Base-by-base conservation (phyloP, 345 rosid genomes). In the Ceriops decandra region DNA sequence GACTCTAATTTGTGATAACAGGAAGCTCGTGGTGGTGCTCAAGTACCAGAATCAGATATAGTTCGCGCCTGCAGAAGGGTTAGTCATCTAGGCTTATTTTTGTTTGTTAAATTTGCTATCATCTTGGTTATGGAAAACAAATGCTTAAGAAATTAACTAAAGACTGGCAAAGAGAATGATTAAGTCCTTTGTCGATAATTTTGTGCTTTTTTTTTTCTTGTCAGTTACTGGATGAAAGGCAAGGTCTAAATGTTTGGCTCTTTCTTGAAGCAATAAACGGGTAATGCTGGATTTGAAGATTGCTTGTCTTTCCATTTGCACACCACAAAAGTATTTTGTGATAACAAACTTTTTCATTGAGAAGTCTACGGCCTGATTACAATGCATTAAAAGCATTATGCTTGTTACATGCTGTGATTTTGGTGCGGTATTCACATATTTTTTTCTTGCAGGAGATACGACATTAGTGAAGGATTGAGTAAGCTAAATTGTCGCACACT, bases 401-500 rank as follows among this genome's bases (percentile, higher is more conserved):
- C 30, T 26, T 54, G 36, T 49, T 42, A 20, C 58, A 2, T 58
- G 49, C 30, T 31, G 35, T 8, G 51, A 52, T 64, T 24, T 66
- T 53, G 17, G 49, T 42, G 49, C 49, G 3, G 49, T 42, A 42
- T 42, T 42, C 49, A 11, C 52, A 46, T 51, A 33, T 20, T 19
- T 42, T 17, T 15, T 8, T 20, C 19, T 67, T 75, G 72, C 85
- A 93, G 98, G 90, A 90, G 99, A 79, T 87, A 76, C 20, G 99
- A 91, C 74, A 83, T 89, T 38, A 88, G 88, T 16, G 88, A 82
- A 64, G 93, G 91, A 64, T 80, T 95, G 72, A 87, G 83, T 69
- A 87, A 74, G 69, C 74, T 95, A 63, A 87, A 82, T 63, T 95
- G 97, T 64, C 93, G 96, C 57, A 80, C 95, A 7, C 77, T 95